Evolutionary conservation across 352 stramenopile genomes (phyloP).

Genomic region (Elongisporangium prolatum): DNA sequence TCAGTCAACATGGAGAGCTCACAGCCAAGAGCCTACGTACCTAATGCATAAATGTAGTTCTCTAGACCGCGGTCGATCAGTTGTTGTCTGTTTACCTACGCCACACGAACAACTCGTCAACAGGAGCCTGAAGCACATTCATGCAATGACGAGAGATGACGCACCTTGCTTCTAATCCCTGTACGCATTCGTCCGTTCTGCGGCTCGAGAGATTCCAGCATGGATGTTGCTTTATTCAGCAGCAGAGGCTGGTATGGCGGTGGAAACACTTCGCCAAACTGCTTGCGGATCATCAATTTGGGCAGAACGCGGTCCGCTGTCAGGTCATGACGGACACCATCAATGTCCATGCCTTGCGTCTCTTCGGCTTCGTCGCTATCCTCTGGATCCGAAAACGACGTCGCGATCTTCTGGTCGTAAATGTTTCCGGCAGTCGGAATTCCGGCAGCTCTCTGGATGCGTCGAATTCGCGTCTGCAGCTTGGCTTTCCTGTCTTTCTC

Average conservation of each 20-base stretch:
- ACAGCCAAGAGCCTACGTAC: conserved; percentile 16
- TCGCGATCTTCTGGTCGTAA: conserved; percentile 31
- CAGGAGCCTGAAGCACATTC: neutral
- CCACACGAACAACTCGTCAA: conserved; percentile 6
- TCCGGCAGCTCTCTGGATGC: conserved; percentile 27
- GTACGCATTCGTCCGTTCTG: conserved; percentile 14
- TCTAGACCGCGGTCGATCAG: conserved; percentile 35
- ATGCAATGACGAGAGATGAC: conserved; percentile 2
- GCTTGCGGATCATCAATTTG: conserved; percentile 14
- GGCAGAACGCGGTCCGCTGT: conserved; percentile 18
- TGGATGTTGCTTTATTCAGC: conserved; percentile 24
- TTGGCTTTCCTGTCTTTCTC: conserved; percentile 16
- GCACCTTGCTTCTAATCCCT: conserved; percentile 16
- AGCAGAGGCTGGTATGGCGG: conserved; percentile 40
- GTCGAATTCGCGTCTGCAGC: conserved; percentile 21
- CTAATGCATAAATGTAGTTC: conserved; percentile 37
- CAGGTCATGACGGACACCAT: too few species aligned
- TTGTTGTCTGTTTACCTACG: conserved; percentile 11
- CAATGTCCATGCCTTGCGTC: too few species aligned
- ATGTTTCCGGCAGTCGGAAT: conserved; percentile 37
- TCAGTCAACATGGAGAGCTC: conserved; percentile 3
- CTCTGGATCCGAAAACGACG: conserved; percentile 9
- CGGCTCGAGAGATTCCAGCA: conserved; percentile 49
- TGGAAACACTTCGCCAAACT: conserved; percentile 17
- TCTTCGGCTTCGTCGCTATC: conserved; percentile 17